phyloP scores from a whole-genome alignment of 306 rosid genomes.

The Corylus americana region DNA sequence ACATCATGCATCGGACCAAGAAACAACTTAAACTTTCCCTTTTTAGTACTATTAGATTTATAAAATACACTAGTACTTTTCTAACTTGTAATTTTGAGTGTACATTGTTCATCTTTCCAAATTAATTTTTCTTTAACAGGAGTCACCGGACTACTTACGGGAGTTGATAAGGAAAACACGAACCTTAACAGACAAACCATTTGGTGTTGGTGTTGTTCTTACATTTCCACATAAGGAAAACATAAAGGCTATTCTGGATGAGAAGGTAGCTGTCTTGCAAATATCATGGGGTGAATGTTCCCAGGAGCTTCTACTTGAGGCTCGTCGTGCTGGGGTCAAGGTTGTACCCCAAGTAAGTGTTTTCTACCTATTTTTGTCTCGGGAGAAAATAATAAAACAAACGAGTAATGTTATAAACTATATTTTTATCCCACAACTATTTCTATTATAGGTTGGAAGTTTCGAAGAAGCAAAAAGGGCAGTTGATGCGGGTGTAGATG shows the following conservation, averaged over 20 bases:
- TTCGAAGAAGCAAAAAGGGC: slow-evolving; percentile 56
- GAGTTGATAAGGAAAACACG: slow-evolving; percentile 66
- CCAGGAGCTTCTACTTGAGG: slow-evolving; percentile 55
- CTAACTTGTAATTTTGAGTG: not conserved
- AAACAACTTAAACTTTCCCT: not conserved
- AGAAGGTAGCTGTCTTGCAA: slow-evolving; percentile 76
- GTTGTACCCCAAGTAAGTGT: slow-evolving; percentile 78
- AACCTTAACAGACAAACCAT: slow-evolving; percentile 72
- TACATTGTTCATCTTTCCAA: slow-evolving; percentile 6
- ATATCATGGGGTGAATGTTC: slow-evolving; percentile 83
- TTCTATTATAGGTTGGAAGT: slow-evolving; percentile 60
- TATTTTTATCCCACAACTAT: not conserved
- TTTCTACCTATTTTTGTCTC: not conserved
- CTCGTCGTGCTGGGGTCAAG: slow-evolving; percentile 75
- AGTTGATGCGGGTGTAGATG: slow-evolving; percentile 70
- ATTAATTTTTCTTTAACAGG: slow-evolving; percentile 39
- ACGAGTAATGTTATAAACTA: not conserved
- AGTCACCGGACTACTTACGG: slow-evolving; percentile 63
- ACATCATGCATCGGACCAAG: not conserved
- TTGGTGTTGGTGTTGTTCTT: slow-evolving; percentile 75
- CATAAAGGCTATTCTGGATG: slow-evolving; percentile 64
- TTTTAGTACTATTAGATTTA: not conserved
- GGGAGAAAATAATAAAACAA: not conserved
- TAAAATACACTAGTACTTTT: not conserved
- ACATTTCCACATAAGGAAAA: slow-evolving; percentile 81